These are phyloP conservation scores for Penicillium sp. DNA, from an alignment of 2,329 filamentous ascomycete species.

Conservation along the genomic window DNA sequence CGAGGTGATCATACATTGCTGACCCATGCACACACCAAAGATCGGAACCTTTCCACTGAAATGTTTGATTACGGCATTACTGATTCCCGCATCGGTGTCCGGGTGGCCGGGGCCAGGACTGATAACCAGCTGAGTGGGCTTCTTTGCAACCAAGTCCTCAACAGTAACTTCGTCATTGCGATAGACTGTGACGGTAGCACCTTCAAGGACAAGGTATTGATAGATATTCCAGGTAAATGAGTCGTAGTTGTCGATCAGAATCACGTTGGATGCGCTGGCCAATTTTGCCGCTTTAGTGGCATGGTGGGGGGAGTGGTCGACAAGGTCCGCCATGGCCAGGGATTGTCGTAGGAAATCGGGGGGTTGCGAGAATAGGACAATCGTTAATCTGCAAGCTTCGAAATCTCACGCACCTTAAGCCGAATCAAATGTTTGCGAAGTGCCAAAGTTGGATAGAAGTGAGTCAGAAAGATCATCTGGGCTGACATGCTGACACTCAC, in stretches of 20 bases:
- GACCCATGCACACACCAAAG: slow-evolving; percentile 97
- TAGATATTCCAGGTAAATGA: slow-evolving; percentile 99
- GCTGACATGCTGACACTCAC: slow-evolving; percentile 22
- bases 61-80: slow-evolving; percentile 83
- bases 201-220: slow-evolving; percentile 95
- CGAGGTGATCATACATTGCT: slow-evolving; percentile 95
- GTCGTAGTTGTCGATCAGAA: slow-evolving; percentile 98
- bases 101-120: slow-evolving; percentile 96
- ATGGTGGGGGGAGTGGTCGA: slow-evolving; percentile 81
- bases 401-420: neutral
- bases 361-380: neutral
- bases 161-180: slow-evolving; percentile 90
- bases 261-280: slow-evolving; percentile 78
- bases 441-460: neutral
- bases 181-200: slow-evolving; percentile 82
- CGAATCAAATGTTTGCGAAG: neutral
- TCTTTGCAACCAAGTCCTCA: slow-evolving; percentile 75
- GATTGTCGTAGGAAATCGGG: neutral
- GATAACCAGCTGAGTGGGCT: slow-evolving; percentile 89
- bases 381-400: neutral
- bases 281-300: slow-evolving; percentile 71
- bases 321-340: slow-evolving; percentile 44
- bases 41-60: slow-evolving; percentile 94
- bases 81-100: slow-evolving; percentile 84
- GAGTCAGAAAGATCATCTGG: slow-evolving; percentile 13